Percentiles rank a stretch among this genome's conserved stretches.
Evolutionary conservation across 495 filamentous ascomycete species (phyloP).

Genomic region (Halenospora varia): DNA sequence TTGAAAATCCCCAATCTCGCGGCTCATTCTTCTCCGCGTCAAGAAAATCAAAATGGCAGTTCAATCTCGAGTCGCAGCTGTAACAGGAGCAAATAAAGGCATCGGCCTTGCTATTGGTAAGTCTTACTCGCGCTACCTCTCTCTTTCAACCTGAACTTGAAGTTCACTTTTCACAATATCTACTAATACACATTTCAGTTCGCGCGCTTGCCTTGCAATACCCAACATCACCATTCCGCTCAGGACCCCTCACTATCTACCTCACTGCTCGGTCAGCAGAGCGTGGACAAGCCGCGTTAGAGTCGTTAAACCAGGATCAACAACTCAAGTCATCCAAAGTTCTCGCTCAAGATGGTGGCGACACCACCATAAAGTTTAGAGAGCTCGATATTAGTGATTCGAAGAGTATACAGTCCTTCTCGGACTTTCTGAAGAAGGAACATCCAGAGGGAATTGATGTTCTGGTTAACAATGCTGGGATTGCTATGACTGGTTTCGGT

Average conservation of each 20-base stretch:
- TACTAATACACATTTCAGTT: conserved; percentile 5
- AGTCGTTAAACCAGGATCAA: conserved; percentile 32
- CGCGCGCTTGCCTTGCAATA: conserved; percentile 37
- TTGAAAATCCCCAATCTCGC: too few species aligned
- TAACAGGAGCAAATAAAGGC: conserved; percentile 42
- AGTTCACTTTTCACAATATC: neutral
- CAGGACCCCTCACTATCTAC: conserved; percentile 44
- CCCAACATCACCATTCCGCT: conserved; percentile 39
- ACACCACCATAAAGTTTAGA: conserved; percentile 37
- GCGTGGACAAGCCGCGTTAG: conserved; percentile 38
- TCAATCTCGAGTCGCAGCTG: conserved; percentile 29
- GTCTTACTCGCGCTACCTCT: neutral
- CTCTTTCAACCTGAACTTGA: too few species aligned
- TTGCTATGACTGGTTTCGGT: conserved; percentile 33
- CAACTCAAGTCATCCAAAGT: conserved; percentile 38
- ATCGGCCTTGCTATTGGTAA: conserved; percentile 29
- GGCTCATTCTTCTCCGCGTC: too few species aligned
- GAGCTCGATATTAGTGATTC: conserved; percentile 39
- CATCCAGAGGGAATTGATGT: conserved; percentile 45
- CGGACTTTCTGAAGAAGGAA: conserved; percentile 34
- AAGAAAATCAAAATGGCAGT: too few species aligned
- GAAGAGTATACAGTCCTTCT: conserved; percentile 36
- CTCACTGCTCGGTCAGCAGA: conserved; percentile 42
- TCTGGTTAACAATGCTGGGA: conserved; percentile 44
- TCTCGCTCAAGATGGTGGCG: conserved; percentile 36